These are phyloP conservation scores for Aspergillus sojae DNA, from an alignment of 2,329 filamentous ascomycete species.

Conservation along the genomic window DNA sequence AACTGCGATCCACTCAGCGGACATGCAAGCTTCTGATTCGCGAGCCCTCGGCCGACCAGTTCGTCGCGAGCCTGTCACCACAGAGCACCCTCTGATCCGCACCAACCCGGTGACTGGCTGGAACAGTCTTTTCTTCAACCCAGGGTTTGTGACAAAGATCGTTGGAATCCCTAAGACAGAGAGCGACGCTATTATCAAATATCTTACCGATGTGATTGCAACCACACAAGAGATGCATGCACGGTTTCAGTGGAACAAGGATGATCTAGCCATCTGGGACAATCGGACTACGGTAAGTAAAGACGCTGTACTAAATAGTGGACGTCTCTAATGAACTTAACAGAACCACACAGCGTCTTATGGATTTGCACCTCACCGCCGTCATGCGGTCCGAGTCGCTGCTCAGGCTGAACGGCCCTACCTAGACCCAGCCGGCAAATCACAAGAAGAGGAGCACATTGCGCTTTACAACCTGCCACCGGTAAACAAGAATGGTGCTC, in stretches of 20 bases:
- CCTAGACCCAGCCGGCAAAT: slow-evolving; percentile 48
- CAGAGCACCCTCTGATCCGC: slow-evolving; percentile 60
- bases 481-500: slow-evolving; percentile 60
- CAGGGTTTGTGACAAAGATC: slow-evolving; percentile 60
- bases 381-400: slow-evolving; percentile 57
- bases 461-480: slow-evolving; percentile 51
- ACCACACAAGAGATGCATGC: slow-evolving; percentile 70
- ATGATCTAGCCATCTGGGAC: slow-evolving; percentile 71
- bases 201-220: slow-evolving; percentile 58
- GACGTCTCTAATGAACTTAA: slow-evolving; percentile 1
- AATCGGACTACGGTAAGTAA: slow-evolving; percentile 58
- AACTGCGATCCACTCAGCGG: slow-evolving; percentile 58
- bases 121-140: slow-evolving; percentile 64
- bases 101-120: slow-evolving; percentile 65
- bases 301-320: not conserved
- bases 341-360: slow-evolving; percentile 60
- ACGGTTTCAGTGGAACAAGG: slow-evolving; percentile 65
- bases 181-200: slow-evolving; percentile 54
- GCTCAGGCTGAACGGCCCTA: slow-evolving; percentile 51
- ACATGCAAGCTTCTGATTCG: slow-evolving; percentile 57
- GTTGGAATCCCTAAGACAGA: slow-evolving; percentile 62
- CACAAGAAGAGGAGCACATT: slow-evolving; percentile 58
- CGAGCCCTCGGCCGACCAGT: slow-evolving; percentile 55
- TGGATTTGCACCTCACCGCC: slow-evolving; percentile 59
- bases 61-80: slow-evolving; percentile 56